A percentile compares a stretch with the other conserved stretches of the same genome.
phyloP scores from a whole-genome alignment of 2,329 filamentous ascomycete species.

The Aspergillus sp. region DNA sequence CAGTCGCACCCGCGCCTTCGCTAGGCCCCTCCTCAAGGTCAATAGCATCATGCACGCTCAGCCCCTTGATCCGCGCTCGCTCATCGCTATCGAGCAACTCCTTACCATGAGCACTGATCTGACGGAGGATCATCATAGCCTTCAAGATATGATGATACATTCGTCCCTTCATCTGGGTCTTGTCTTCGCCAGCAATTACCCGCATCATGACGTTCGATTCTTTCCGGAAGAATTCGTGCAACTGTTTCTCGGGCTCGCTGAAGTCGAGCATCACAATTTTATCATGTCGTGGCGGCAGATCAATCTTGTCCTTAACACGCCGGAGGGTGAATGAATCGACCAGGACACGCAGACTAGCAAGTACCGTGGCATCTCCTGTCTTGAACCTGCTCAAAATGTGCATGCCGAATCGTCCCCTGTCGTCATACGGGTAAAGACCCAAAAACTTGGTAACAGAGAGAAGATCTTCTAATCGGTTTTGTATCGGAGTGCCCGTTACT shows the following conservation, averaged over 20 bases:
- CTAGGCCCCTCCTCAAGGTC: constrained; percentile 80
- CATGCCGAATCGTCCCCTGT: constrained; percentile 70
- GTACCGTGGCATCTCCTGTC: constrained; percentile 75
- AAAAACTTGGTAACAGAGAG: constrained; percentile 85
- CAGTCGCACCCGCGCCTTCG: constrained; percentile 55
- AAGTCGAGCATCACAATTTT: constrained; percentile 74
- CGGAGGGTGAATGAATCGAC: constrained; percentile 94
- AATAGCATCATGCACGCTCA: constrained; percentile 82
- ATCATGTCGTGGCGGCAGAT: constrained; percentile 74
- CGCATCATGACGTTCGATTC: constrained; percentile 79
- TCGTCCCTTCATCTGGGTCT: constrained; percentile 72
- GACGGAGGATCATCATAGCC: constrained; percentile 81
- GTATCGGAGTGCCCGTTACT: constrained; percentile 93
- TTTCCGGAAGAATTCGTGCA: constrained; percentile 83
- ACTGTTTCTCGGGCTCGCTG: constrained; percentile 66
- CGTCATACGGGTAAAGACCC: constrained; percentile 79
- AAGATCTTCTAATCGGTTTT: constrained; percentile 89
- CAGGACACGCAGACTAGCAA: constrained; percentile 77
- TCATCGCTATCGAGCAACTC: constrained; percentile 86
- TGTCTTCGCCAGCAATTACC: constrained; percentile 66
- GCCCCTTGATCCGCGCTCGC: constrained; percentile 73
- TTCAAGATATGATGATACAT: constrained; percentile 94
- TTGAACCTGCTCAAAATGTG: constrained; percentile 87
- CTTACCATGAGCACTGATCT: constrained; percentile 91
- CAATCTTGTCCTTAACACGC: constrained; percentile 86